Conservation (phyloP, 441 rosid species). For the Theobroma grandiflorum region DNA sequence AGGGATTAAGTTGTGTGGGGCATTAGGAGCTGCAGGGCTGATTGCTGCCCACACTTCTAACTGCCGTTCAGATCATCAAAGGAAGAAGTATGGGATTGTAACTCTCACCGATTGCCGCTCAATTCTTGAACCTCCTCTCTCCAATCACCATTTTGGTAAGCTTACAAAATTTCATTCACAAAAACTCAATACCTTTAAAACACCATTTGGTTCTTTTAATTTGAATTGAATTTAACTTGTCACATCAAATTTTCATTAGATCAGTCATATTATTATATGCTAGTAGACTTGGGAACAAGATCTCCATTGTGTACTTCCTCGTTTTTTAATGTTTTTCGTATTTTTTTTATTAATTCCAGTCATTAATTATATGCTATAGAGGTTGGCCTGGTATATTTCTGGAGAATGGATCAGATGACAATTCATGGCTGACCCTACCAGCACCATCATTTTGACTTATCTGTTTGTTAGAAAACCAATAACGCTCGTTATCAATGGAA, state of each 20-base stretch:
- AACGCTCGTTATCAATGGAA: too few species aligned
- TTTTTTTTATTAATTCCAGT: neutral
- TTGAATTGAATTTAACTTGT: neutral
- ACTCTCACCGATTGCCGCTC: conserved; percentile 59
- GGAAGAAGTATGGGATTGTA: conserved; percentile 49
- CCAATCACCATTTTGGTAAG: conserved; percentile 51
- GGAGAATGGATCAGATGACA: neutral
- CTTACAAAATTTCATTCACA: neutral
- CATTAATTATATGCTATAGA: conserved; percentile 1
- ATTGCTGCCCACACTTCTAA: conserved; percentile 44
- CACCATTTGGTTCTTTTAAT: neutral
- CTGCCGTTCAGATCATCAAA: conserved; percentile 24
- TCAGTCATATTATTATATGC: neutral
- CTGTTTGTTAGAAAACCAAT: neutral
- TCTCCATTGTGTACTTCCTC: neutral
- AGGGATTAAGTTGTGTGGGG: conserved; percentile 57
- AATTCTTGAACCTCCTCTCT: conserved; percentile 53
- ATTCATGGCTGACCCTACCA: conserved; percentile 1
- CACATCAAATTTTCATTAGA: neutral
- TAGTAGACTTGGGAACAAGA: neutral
- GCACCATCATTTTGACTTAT: neutral
- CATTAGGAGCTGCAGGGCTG: conserved; percentile 49
- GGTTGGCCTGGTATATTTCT: neutral
- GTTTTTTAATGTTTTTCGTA: neutral
- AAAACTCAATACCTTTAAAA: neutral